phyloP scores from a whole-genome alignment of 2,329 filamentous ascomycete genomes.

The Trichoderma polysporum region DNA sequence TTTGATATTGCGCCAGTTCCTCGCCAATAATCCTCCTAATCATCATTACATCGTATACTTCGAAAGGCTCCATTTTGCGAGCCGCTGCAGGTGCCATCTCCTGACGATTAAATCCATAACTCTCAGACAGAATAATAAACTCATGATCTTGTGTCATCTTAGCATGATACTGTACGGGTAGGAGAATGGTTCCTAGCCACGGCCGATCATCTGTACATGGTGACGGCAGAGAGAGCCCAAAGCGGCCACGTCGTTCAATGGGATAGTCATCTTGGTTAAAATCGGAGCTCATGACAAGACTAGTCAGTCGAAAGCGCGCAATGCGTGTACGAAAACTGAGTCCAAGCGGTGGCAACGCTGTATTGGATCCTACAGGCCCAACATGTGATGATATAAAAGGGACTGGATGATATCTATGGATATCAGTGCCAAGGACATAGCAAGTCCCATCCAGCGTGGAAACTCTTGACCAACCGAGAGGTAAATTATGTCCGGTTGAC shows the following conservation, averaged over 20 bases:
- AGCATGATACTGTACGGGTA: slow-evolving; percentile 11
- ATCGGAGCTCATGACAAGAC: neutral
- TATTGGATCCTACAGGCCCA: neutral
- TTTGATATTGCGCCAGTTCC: neutral
- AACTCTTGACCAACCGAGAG: neutral
- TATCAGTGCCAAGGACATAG: neutral
- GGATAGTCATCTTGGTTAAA: neutral
- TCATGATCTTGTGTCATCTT: slow-evolving; percentile 12
- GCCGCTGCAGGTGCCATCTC: slow-evolving; percentile 5
- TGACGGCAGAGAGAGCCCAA: slow-evolving; percentile 5
- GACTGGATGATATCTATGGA: neutral
- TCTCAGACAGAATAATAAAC: slow-evolving; percentile 14
- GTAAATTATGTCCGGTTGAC: neutral
- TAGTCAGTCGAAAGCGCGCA: neutral
- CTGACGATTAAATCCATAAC: slow-evolving; percentile 12
- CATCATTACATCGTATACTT: slow-evolving; percentile 17
- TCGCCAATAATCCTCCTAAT: neutral
- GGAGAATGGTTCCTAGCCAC: slow-evolving; percentile 9
- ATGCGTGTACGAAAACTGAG: neutral
- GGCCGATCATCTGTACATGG: slow-evolving; percentile 1
- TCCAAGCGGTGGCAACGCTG: neutral
- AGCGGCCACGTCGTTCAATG: slow-evolving; percentile 7
- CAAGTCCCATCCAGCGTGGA: neutral
- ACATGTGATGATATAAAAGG: neutral
- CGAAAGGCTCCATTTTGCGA: neutral